phyloP scores from a whole-genome alignment of 345 rosid genomes.

The Camelina laxa region DNA sequence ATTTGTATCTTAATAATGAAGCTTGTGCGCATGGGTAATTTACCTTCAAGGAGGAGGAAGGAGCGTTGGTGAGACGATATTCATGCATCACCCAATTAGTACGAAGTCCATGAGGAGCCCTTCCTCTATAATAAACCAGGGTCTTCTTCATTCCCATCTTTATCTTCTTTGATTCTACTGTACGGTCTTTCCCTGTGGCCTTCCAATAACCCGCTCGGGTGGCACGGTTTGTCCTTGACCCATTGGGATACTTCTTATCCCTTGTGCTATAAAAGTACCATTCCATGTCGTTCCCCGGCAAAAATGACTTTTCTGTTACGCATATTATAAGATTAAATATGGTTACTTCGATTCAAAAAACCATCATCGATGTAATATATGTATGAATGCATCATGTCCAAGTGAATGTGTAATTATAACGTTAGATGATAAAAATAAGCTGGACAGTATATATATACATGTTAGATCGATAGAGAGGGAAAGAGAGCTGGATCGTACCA shows the following conservation, averaged over 20 bases:
- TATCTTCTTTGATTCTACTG: slow-evolving; percentile 53
- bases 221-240: slow-evolving; percentile 78
- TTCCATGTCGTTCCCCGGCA: slow-evolving; percentile 81
- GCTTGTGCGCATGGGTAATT: neutral
- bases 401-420: slow-evolving; percentile 4
- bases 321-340: neutral
- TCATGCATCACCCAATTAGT: slow-evolving; percentile 88
- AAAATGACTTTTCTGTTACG: slow-evolving; percentile 63
- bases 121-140: slow-evolving; percentile 71
- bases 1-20: neutral
- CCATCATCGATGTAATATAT: neutral
- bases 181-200: slow-evolving; percentile 75
- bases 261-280: slow-evolving; percentile 83
- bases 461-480: neutral
- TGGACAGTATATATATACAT: neutral
- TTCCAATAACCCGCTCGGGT: slow-evolving; percentile 80
- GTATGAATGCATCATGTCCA: neutral
- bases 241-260: slow-evolving; percentile 82
- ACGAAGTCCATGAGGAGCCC: slow-evolving; percentile 71
- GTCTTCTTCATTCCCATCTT: slow-evolving; percentile 83
- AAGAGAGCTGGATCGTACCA: slow-evolving; percentile 44
- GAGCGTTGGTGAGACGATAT: slow-evolving; percentile 58
- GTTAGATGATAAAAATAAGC: neutral
- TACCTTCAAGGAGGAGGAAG: slow-evolving; percentile 45
- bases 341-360: neutral